Evolutionary conservation across 352 stramenopile species (phyloP), one percentile per base, ranked within the genome.

Genomic region (Globisporangium paroecandrum): DNA sequence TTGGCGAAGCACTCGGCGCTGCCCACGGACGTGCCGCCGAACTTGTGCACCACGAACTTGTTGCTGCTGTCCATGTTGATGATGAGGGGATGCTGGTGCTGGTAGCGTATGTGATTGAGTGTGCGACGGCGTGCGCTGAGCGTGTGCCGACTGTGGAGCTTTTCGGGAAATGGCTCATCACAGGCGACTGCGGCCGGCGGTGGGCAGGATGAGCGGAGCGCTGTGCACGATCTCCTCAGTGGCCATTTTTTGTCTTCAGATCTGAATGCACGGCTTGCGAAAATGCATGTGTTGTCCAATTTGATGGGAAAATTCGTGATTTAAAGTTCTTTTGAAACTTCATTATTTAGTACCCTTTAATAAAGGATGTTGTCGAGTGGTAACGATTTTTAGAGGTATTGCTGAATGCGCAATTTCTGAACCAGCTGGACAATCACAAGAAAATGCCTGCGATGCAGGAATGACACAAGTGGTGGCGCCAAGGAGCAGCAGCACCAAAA

Each of bases 31-130:
- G 90, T 98, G 49, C 97, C 97, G 64, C 97, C 97, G 78, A 99
- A 99, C 75, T 99, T 99, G 82, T 99, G 97, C 36, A 98, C 93
- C 38, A 98, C 91, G 49, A 93, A 95, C 70, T 90, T 81, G 69
- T 77, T 64, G 49, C n/a, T 43, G 25, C 27, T 62, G 51, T 49
- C 41, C 34, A 61, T 62, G 24, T 36, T 51, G 22, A 18, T 27
- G 18, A 18, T 43, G 29, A 38, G 53, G 25, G 10, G 36, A 4
- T 34, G 18, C 18, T 13, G 18, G 53, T 58, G 47, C 4, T 36
- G 29, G 49, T n/a, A 34, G 27, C 3, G 51, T 29, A 38, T 25
- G 24, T 58, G 10, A 54, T 36, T 15, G 15, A 61, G 55, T 6
- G 55, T 12, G 18, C 8, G 32, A 12, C 29, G 27, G 47, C 47